Base-by-base conservation (phyloP, 1,139 yeast genomes). In the Maudiozyma humilis region DNA sequence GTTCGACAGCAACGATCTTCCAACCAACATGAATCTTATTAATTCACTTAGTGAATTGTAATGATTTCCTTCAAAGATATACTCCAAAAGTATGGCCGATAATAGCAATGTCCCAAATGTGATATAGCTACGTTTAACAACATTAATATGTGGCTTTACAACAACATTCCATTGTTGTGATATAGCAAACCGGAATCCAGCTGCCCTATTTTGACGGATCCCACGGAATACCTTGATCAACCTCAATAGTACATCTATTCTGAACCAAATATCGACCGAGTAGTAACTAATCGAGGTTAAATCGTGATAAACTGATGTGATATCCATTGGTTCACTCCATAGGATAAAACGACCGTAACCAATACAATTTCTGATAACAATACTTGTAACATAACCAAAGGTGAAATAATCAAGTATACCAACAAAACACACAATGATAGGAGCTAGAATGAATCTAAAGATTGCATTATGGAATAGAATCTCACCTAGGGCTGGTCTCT, bases 1-100 rank as follows among this genome's bases (percentile, higher is more conserved):
- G 17, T 46, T 42, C 6, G 45, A 47, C 4, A 41, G 43, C 27
- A 19, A 29, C 19, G 50, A 38, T 47, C 56, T 51, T 20, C 42
- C 39, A 32, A 45, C 39, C 44, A 46, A 43, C 15, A 53, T 36
- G 37, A 52, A 51, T 17, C 32, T 45, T 25, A 51, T 29, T 2
- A 44, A 36, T 4, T 45, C 48, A 18, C 39, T 32, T 34, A 46
- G 42, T 6, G 52, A 44, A 6, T 40, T 30, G 35, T 52, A 52
- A 17, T 41, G 33, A 14, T 38, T 42, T 2, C 33, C 25, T 35
- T 46, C 39, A 6, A 20, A 27, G 6, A 25, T 6, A 16, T 27
- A 37, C 17, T 38, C 46, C 3, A 31, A 30, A 13, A 32, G 6
- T 3, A 23, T 10, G n/a, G 32, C 25, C 7, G 36, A 15, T 15